Evolutionary conservation across 208 protist genomes (phyloP), one percentile per base, ranked within the genome.

Genomic region (Wallacemonas rigidus): DNA sequence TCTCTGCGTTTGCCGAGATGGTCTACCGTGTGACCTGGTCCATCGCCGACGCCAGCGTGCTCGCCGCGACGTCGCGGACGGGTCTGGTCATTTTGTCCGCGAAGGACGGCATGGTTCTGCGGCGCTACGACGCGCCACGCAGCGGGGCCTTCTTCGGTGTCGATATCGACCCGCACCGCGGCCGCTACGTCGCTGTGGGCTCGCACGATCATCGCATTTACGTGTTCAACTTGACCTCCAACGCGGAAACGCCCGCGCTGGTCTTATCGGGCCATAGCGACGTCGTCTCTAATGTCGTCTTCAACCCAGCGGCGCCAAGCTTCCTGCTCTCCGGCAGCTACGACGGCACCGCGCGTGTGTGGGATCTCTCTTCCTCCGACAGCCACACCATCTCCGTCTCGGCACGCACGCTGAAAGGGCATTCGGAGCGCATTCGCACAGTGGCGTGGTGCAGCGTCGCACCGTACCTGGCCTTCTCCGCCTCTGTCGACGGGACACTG

Each of bases 341-440:
- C 79, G 97, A 98, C 72, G 73, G 79, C 55, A 97, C 94, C 15
- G 63, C 97, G 54, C 86, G 94, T 11, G 81, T 98, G 69, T 98
- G 95, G 95, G 91, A 96, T 67, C 35, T 96, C 53, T 82, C 83
- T 15, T 77, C 86, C 12, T 83, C 71, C 57, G 81, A 86, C 48
- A 68, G 82, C 7, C 90, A 93, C 75, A 87, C 84, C 40, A 86
- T 86, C 71, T 90, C 84, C 38, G 86, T 93, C 15, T 80, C 73
- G 15, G 78, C 84, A 9, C 87, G 87, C 36, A 78, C 95, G 36
- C 67, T 90, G 43, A 83, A 85, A n/a, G 93, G 92, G 12, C 96
- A 98, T 74, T 74, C 75, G 6, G 78, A 86, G 50, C 78, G 87
- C 58, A 90, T 97, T 14, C 76, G 83, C 41, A 85, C 82, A 41